phyloP scores from a whole-genome alignment of 345 rosid genomes.

The Salix dunnii region DNA sequence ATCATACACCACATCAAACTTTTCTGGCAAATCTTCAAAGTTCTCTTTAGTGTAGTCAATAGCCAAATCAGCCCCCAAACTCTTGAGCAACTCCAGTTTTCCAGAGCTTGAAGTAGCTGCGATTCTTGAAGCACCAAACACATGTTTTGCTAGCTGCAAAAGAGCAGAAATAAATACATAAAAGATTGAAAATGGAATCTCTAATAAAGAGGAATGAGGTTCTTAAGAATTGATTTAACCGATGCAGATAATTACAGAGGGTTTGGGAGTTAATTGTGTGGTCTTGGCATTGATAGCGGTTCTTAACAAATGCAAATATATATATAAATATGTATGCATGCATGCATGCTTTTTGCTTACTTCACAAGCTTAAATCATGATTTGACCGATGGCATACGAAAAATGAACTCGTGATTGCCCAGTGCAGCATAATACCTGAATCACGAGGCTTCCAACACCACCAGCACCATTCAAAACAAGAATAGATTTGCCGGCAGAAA shows the following conservation, averaged over 20 bases:
- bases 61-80: conserved; percentile 82
- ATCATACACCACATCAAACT: conserved; percentile 76
- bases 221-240: too few species aligned
- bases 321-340: too few species aligned
- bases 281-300: too few species aligned
- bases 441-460: conserved; percentile 92
- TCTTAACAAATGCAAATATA: too few species aligned
- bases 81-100: conserved; percentile 65
- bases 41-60: conserved; percentile 88
- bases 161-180: conserved; percentile 5
- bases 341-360: neutral
- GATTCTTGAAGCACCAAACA: conserved; percentile 76
- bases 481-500: conserved; percentile 75
- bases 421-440: conserved; percentile 61
- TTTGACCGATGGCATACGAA: neutral
- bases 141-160: conserved; percentile 80
- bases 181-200: neutral
- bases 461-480: conserved; percentile 89
- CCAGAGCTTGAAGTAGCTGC: conserved; percentile 85
- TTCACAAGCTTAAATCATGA: neutral
- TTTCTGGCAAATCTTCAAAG: conserved; percentile 74
- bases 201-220: neutral
- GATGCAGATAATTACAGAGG: too few species aligned
- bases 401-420: neutral
- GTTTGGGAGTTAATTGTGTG: too few species aligned